Base-by-base conservation (phyloP, 106 monocot species). In the Iris macrosiphon region DNA sequence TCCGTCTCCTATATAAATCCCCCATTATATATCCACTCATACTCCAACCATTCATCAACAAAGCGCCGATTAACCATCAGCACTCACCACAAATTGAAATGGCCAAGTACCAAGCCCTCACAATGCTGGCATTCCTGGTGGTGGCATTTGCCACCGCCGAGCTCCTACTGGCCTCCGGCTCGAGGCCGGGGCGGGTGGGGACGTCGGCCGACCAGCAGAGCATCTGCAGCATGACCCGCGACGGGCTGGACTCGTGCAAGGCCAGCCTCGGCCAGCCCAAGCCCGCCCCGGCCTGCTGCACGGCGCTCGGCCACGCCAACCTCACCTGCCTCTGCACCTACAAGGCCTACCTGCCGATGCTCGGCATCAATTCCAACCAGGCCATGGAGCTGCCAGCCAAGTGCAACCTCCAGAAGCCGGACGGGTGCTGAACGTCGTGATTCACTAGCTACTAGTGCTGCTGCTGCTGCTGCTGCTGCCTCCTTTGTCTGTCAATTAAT, bases 281-380 rank as follows among this genome's bases (percentile, higher is more conserved):
- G 17, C 85, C 85, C 3, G 17, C 62, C 1, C 45, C 22, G 4
- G 69, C 54, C 2, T 85, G 85, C 61, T 85, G 85, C 42, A 11
- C 61, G 1, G 85, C 76, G 3, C 35, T 85, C 34, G 10, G 35
- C 9, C 32, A 58, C 3, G 85, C 76, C 13, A 61, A 85, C 63
- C 44, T 80, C n/a, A 45, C 29, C 6, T 85, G 85, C 63, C 69
- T 85, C 30, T 85, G 85, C 66, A 11, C 49, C 27, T 85, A 73
- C 73, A 80, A 77, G 62, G 39, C 17, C 41, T 10, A 61, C 38
- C 57, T 76, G n/a, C 20, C 42, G 4, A 43, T 52, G 30, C 25
- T 85, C 17, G 64, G 56, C 16, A 67, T 85, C 61, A 51, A 77
- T 60, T 63, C 80, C 1, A 48, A 49, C 34, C 76, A 64, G 2